phyloP scores from a whole-genome alignment of 2,329 filamentous ascomycete genomes.

The Cadophora luteo-olivacea region DNA sequence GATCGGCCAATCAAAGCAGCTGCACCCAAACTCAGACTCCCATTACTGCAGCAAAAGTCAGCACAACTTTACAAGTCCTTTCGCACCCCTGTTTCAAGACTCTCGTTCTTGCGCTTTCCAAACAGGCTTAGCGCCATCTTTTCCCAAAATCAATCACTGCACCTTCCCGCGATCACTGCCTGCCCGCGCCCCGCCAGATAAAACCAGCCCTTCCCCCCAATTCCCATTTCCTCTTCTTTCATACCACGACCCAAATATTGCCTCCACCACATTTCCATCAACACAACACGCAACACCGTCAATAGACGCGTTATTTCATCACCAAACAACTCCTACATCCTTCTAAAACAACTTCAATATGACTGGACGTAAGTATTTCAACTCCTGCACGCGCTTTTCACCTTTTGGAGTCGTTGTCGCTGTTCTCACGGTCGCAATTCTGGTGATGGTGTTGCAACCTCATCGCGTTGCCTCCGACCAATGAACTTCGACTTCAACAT shows the following conservation, averaged over 20 bases:
- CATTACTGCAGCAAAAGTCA: neutral
- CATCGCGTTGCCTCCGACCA: conserved; percentile 30
- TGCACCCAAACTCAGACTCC: neutral
- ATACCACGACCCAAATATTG: conserved; percentile 20
- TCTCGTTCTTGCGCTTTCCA: conserved; percentile 18
- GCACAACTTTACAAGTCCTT: conserved; percentile 1
- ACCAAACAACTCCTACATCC: conserved; percentile 43
- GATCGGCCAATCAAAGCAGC: conserved; percentile 10
- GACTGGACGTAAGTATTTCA: conserved; percentile 72
- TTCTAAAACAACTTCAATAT: conserved; percentile 57
- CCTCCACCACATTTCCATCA: conserved; percentile 30
- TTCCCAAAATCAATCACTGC: conserved; percentile 11
- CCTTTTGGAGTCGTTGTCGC: conserved; percentile 32
- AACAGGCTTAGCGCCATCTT: conserved; percentile 23
- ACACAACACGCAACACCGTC: conserved; percentile 28
- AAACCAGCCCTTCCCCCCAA: conserved; percentile 20
- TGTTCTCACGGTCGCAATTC: conserved; percentile 38
- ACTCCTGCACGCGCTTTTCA: conserved; percentile 30
- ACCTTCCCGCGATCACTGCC: conserved; percentile 21
- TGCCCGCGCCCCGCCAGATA: conserved; percentile 15
- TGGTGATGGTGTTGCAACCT: conserved; percentile 33
- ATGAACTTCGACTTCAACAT: conserved; percentile 32
- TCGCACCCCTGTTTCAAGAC: conserved; percentile 13
- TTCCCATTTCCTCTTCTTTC: conserved; percentile 19
- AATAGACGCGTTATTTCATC: conserved; percentile 43